A percentile compares a stretch with the other conserved stretches of the same genome.
Evolutionary conservation across 2,329 filamentous ascomycete species (phyloP).

Genomic region (Alternaria panax): DNA sequence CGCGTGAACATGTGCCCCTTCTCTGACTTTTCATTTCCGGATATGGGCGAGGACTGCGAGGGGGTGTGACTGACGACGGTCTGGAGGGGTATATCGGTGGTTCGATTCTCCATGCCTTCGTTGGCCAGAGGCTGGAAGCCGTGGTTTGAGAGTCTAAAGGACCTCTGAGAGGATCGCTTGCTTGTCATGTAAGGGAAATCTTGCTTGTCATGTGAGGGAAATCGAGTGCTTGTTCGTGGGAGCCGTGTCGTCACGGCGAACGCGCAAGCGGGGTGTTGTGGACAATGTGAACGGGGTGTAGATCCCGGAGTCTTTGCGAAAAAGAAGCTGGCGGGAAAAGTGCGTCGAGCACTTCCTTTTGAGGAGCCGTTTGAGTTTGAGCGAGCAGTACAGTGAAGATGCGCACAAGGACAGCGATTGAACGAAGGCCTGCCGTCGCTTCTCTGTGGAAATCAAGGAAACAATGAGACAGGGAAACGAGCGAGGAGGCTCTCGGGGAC

Average conservation of each 20-base stretch:
- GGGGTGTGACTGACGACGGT: slow-evolving; percentile 60
- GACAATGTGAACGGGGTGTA: slow-evolving; percentile 13
- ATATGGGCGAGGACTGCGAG: slow-evolving; percentile 37
- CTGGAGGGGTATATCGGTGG: slow-evolving; percentile 68
- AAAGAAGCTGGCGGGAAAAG: slow-evolving; percentile 31
- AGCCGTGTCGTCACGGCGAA: slow-evolving; percentile 21
- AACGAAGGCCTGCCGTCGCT: slow-evolving; percentile 43
- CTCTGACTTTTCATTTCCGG: slow-evolving; percentile 46
- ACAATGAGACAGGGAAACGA: slow-evolving; percentile 30
- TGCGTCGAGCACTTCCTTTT: slow-evolving; percentile 45
- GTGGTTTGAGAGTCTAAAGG: slow-evolving; percentile 45
- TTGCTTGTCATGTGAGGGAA: slow-evolving; percentile 28
- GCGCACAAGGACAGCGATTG: slow-evolving; percentile 34
- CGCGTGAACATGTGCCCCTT: slow-evolving; percentile 50
- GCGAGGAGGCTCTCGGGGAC: slow-evolving; percentile 28
- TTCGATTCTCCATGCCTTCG: slow-evolving; percentile 55
- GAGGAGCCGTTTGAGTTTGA: slow-evolving; percentile 17
- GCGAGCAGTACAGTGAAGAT: slow-evolving; percentile 25
- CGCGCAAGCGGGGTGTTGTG: slow-evolving; percentile 16
- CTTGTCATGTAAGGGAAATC: slow-evolving; percentile 27
- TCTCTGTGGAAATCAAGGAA: slow-evolving; percentile 23
- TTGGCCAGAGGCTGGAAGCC: slow-evolving; percentile 46
- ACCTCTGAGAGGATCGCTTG: slow-evolving; percentile 42
- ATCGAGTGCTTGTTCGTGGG: slow-evolving; percentile 13
- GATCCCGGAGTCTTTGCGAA: slow-evolving; percentile 9